Evolutionary conservation across 83 land plant genomes (phyloP).

Genomic region (Thuja plicata): DNA sequence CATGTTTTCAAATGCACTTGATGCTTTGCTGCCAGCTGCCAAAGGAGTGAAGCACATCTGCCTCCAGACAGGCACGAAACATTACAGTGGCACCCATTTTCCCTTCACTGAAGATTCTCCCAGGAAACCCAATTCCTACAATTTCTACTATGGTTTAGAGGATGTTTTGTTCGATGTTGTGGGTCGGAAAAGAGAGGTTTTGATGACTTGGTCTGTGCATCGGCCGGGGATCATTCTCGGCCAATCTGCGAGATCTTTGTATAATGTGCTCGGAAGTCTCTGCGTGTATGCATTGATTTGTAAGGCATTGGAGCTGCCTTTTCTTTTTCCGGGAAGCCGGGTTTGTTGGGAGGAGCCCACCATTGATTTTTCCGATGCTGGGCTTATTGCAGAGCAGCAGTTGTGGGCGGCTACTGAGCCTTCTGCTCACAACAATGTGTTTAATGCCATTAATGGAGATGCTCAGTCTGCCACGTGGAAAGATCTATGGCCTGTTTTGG

Average conservation of each 20-base stretch:
- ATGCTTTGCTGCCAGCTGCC: slow-evolving; percentile 46
- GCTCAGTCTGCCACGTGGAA: slow-evolving; percentile 50
- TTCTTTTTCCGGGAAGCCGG: slow-evolving; percentile 49
- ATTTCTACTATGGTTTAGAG: slow-evolving; percentile 69
- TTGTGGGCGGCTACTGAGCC: slow-evolving; percentile 38
- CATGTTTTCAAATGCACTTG: slow-evolving; percentile 58
- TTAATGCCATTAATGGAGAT: slow-evolving; percentile 49
- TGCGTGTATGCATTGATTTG: slow-evolving; percentile 67
- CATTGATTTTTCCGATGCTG: slow-evolving; percentile 63
- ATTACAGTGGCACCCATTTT: slow-evolving; percentile 29
- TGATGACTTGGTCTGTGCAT: slow-evolving; percentile 63
- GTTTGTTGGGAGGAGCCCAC: slow-evolving; percentile 57
- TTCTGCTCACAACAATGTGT: slow-evolving; percentile 33
- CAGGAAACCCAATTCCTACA: slow-evolving; percentile 12
- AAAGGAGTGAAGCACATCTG: slow-evolving; percentile 37
- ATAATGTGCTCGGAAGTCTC: slow-evolving; percentile 53
- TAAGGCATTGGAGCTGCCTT: slow-evolving; percentile 42
- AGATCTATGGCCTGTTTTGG: slow-evolving; percentile 59
- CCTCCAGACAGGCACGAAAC: slow-evolving; percentile 64
- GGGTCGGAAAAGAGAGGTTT: slow-evolving; percentile 7
- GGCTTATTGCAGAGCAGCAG: slow-evolving; percentile 64
- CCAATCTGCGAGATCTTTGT: slow-evolving; percentile 36
- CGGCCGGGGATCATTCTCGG: slow-evolving; percentile 72
- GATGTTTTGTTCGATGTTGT: slow-evolving; percentile 49
- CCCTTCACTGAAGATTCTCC: slow-evolving; percentile 33